Conservation (phyloP, 371 early-diverging fungal genomes). For the Rhizopus delemar region DNA sequence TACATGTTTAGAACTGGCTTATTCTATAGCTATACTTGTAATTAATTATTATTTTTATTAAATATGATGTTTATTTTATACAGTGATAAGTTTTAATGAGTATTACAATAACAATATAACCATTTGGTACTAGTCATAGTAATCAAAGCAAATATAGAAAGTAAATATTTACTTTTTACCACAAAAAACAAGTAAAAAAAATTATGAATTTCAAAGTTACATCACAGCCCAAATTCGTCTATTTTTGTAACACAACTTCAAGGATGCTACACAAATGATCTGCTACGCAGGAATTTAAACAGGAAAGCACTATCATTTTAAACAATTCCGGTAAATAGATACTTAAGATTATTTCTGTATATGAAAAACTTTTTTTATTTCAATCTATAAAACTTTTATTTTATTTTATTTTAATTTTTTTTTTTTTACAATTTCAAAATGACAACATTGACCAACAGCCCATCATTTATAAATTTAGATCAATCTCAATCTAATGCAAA, state of each 20-base stretch:
- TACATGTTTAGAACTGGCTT: too few species aligned
- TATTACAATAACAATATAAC: too few species aligned
- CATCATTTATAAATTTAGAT: not conserved
- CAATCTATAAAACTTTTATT: not conserved
- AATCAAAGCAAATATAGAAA: too few species aligned
- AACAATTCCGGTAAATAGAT: not conserved
- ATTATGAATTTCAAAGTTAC: not conserved
- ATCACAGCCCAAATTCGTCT: not conserved
- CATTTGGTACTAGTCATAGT: too few species aligned
- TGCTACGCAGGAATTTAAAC: conserved; percentile 1
- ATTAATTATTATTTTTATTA: too few species aligned
- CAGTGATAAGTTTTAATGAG: too few species aligned
- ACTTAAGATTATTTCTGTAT: not conserved
- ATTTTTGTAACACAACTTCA: not conserved
- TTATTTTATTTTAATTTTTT: not conserved
- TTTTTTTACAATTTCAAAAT: conserved; percentile 5
- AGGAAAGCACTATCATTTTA: conserved; percentile 1
- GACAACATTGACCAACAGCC: conserved; percentile 4
- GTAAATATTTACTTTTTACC: not conserved
- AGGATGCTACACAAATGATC: conserved; percentile 1
- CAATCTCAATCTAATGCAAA: not conserved
- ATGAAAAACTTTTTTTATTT: not conserved
- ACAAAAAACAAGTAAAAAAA: not conserved
- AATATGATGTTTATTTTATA: too few species aligned
- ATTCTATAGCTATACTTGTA: too few species aligned